Base-by-base conservation (phyloP, 345 rosid species). In the Litchi chinensis region DNA sequence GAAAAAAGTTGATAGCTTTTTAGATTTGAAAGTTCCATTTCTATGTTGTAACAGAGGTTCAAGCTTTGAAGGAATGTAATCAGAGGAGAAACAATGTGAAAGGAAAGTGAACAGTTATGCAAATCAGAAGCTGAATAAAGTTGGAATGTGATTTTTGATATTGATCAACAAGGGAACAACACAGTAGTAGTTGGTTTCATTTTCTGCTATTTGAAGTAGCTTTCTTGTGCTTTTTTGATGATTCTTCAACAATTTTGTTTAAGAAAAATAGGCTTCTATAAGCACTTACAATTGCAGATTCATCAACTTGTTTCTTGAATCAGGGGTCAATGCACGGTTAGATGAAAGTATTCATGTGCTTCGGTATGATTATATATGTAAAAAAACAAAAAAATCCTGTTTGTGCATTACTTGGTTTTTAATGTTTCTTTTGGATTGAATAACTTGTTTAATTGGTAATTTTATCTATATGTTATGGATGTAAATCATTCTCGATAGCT, bases 51-150 rank as follows among this genome's bases (percentile, higher is more conserved):
- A 65, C 82, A 89, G 92, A 88, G 83, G 90, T 90, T 72, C 92
- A 82, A 76, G 93, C 93, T 56, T 77, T 90, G 81, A 90, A 90
- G 86, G 90, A 84, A 19, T 90, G 93, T 83, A 83, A 82, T 52
- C 88, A 87, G 70, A 76, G 72, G 86, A 85, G 79, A 83, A 87
- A 83, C 65, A 81, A 65, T 9, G 68, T 60, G 76, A 41, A 75
- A 74, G 73, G 67, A 60, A 85, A 71, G 76, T 85, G 85, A 86
- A 71, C 19, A 21, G 2, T 39, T 5, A 21, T 52, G 65, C 65
- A 32, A 37, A 32, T 72, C 12, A 66, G 15, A 24, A 60, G 37
- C 50, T 11, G 6, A 41, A 15, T n/a, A 32, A 6, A 39, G n/a
- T 68, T 66, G 24, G 18, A 66, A 41, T 32, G 60, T 52, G 76